Base-by-base conservation (phyloP, 2,329 filamentous ascomycete species). In the Blastomyces percursus region DNA sequence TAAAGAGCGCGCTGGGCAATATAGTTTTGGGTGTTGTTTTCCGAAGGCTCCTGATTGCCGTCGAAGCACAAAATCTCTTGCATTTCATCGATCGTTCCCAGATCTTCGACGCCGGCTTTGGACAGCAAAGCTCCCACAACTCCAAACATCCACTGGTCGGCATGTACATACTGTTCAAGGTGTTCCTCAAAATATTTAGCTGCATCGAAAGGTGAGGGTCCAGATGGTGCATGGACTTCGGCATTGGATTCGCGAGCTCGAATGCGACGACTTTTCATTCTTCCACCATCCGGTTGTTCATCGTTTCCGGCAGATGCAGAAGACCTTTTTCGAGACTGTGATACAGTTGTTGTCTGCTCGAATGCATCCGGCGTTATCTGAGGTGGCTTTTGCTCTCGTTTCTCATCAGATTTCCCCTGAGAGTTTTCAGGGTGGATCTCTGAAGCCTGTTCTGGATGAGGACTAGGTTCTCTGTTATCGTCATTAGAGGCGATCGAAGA, bases 201-300 rank as follows among this genome's bases (percentile, higher is more conserved):
- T 55, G 77, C 76, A 64, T 85, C 83, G 50, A 82, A 79, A 35
- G 76, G 73, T 19, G 77, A 73, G 24, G 80, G 77, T 46, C 81
- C 79, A 5, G 75, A 73, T 40, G 78, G 78, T 12, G 74, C 70
- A 19, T 73, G 70, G 35, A 72, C 71, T 40, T 84, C 82, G 7
- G 76, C 77, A 59, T 81, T 76, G 9, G 82, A 82, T 65, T 86
- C 84, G 64, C 85, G 79, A 38, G 83, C 82, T 60, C 84, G 80
- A 21, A 84, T 80, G 44, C 85, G 79, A 68, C 84, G 84, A 70
- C 84, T 86, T 68, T 84, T 84, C 14, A 77, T 75, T 57, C 84
- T 79, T 24, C 80, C 79, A 59, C 81, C 81, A 64, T 86, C 84
- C 14, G 75, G 75, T 14, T 77, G 78, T 60, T 86, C 85, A 1